Evolutionary conservation across 495 filamentous ascomycete species (phyloP).

Genomic region (Aspergillus steynii): DNA sequence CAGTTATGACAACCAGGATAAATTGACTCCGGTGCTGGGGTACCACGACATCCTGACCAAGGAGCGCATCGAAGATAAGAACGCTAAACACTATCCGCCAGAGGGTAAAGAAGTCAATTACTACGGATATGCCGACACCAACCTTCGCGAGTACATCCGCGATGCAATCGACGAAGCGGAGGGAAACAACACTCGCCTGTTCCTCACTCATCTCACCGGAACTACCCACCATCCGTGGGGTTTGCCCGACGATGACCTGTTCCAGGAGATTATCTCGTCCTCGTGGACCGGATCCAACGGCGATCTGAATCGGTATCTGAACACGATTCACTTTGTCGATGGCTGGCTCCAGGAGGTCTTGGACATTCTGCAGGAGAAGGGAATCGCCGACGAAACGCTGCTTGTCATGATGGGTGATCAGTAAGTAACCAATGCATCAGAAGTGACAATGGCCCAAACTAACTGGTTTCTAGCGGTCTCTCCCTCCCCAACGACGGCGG

Average conservation of each 20-base stretch:
- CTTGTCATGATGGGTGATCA: conserved; percentile 51
- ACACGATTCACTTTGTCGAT: conserved; percentile 43
- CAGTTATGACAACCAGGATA: conserved; percentile 46
- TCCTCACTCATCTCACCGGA: conserved; percentile 50
- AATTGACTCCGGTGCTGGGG: conserved; percentile 41
- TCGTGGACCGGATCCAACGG: conserved; percentile 28
- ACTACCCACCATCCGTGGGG: conserved; percentile 52
- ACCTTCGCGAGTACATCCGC: conserved; percentile 46
- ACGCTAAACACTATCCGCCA: conserved; percentile 38
- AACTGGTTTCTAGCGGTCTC: conserved; percentile 29
- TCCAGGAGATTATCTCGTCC: conserved; percentile 29
- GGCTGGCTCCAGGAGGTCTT: conserved; percentile 48
- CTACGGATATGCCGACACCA: conserved; percentile 50
- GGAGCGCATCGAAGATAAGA: conserved; percentile 38
- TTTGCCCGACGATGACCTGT: conserved; percentile 36
- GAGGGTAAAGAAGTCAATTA: conserved; percentile 47
- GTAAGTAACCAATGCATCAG: conserved; percentile 15
- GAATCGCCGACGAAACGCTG: conserved; percentile 50
- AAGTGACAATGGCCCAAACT: background rate
- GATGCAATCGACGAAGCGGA: conserved; percentile 49
- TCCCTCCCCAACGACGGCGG: conserved; percentile 46
- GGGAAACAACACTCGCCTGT: conserved; percentile 41
- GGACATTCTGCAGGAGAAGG: conserved; percentile 46
- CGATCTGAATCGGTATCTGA: conserved; percentile 42
- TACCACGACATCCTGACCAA: conserved; percentile 41